These are phyloP conservation scores for Colletotrichum sansevieriae DNA, from an alignment of 2,329 filamentous ascomycete genomes.

Conservation along the genomic window DNA sequence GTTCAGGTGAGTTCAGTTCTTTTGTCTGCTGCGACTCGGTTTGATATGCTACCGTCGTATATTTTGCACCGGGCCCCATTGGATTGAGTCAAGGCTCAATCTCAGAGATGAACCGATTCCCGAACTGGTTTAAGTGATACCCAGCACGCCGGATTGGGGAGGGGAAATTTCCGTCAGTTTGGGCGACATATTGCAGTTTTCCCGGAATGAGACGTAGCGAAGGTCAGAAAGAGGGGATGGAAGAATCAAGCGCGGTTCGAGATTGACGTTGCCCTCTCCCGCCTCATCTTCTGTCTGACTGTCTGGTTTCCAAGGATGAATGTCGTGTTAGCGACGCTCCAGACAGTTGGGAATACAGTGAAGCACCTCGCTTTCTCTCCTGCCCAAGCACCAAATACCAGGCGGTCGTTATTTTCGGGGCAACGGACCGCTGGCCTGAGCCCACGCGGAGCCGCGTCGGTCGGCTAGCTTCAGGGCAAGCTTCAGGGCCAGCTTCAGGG, in stretches of 20 bases:
- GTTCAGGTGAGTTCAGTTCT: background rate
- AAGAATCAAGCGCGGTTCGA: background rate
- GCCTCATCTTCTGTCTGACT: background rate
- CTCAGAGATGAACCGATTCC: background rate
- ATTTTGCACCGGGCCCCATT: background rate
- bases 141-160: constrained; percentile 2
- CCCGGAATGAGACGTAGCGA: constrained; percentile 8
- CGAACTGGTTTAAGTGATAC: constrained; percentile 6
- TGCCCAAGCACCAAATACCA: background rate
- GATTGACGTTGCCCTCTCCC: background rate
- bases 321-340: constrained; percentile 3
- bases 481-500: constrained; percentile 16
- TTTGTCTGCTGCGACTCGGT: background rate
- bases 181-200: background rate
- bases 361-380: background rate
- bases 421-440: background rate
- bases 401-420: background rate
- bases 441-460: constrained; percentile 27
- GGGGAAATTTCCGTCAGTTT: background rate
- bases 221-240: background rate
- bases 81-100: background rate
- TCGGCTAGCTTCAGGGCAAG: background rate
- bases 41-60: background rate
- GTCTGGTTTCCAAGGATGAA: background rate
- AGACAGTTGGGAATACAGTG: background rate